Percentiles rank a stretch among this genome's conserved stretches.
phyloP scores from a whole-genome alignment of 768 basidiomycete genomes.

The Russula sp. region DNA sequence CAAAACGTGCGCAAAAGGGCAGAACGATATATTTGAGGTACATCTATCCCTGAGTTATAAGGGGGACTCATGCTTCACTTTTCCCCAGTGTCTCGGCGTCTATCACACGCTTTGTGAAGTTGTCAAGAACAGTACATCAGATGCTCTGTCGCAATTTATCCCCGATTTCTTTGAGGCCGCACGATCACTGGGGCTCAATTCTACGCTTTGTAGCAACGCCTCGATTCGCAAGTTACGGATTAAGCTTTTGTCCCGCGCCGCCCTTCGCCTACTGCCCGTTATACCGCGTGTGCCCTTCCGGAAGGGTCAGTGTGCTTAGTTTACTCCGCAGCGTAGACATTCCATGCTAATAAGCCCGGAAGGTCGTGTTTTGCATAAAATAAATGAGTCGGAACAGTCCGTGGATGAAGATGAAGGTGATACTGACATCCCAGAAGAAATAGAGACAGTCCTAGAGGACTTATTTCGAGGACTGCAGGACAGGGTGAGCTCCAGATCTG shows the following conservation, averaged over 20 bases:
- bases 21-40: constrained; percentile 17
- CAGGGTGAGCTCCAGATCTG: constrained; percentile 47
- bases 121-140: constrained; percentile 52
- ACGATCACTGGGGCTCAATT: constrained; percentile 34
- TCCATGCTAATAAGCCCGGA: background rate
- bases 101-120: constrained; percentile 67
- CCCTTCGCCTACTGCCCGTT: constrained; percentile 53
- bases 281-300: constrained; percentile 30
- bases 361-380: background rate
- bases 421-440: constrained; percentile 66
- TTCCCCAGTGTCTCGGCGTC: constrained; percentile 53
- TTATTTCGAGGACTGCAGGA: constrained; percentile 73
- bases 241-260: constrained; percentile 63
- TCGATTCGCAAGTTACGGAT: constrained; percentile 58
- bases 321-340: background rate
- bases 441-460: constrained; percentile 67
- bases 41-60: background rate
- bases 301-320: constrained; percentile 33
- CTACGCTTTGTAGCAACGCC: constrained; percentile 46
- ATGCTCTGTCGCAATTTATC: constrained; percentile 41
- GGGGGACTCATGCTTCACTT: background rate
- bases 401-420: constrained; percentile 32
- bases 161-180: constrained; percentile 41
- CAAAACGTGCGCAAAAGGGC: background rate
- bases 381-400: constrained; percentile 19